These are phyloP conservation scores for Zymoseptoria pseudotritici DNA, from an alignment of 2,329 filamentous ascomycete genomes.

Conservation along the genomic window DNA sequence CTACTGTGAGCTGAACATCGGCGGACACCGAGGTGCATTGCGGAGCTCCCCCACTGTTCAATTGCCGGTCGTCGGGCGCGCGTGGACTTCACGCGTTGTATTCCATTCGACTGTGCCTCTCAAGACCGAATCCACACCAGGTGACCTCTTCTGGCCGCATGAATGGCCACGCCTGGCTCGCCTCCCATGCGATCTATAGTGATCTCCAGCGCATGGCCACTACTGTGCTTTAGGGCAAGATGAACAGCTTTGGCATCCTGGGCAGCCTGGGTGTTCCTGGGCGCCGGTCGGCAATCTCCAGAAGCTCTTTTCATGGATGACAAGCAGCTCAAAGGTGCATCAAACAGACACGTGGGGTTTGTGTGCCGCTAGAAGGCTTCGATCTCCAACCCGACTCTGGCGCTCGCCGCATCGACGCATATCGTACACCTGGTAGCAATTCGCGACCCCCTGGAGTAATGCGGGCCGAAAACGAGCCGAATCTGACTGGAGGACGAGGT, in stretches of 20 bases:
- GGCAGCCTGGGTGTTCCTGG: neutral
- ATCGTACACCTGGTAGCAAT: neutral
- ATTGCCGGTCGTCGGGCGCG: neutral
- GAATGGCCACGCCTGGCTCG: neutral
- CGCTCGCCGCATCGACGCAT: neutral
- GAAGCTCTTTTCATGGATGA: neutral
- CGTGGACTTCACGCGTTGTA: neutral
- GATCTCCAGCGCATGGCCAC: neutral
- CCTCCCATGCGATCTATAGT: neutral
- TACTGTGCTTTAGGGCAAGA: neutral
- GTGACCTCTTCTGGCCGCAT: neutral
- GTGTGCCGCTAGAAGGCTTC: neutral
- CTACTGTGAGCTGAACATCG: neutral
- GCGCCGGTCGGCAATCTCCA: neutral
- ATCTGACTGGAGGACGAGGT: neutral
- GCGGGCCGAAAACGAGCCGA: neutral
- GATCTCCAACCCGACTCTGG: neutral
- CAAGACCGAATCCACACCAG: neutral
- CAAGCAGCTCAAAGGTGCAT: neutral
- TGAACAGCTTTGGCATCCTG: neutral
- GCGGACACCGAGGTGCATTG: neutral
- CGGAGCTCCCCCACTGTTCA: neutral
- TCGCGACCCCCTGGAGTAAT: neutral
- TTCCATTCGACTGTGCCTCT: neutral
- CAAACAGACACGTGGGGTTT: neutral